Evolutionary conservation across 352 stramenopile genomes (phyloP), one percentile per base, ranked within the genome.

Genomic region (Pythium brachiatum): DNA sequence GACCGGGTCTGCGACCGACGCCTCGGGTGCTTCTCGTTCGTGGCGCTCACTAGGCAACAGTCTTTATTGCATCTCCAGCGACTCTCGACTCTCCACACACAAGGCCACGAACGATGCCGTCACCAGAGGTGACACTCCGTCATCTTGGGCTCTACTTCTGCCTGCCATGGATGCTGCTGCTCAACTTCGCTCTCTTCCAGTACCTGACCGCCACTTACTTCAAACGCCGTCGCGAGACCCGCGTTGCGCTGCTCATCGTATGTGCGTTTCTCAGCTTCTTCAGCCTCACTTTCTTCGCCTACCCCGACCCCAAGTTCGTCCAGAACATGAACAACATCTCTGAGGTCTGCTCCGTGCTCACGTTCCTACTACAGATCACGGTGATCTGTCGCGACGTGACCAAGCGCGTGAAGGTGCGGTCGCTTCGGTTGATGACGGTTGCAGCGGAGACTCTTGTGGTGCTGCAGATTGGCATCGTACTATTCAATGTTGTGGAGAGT

Each of bases 171-270:
- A 69, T 60, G 48, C 50, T 71, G 26, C 34, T 71, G 9, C 25
- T 71, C 31, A 71, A 67, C 41, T 65, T 72, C 36, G 27, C 58
- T 5, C 32, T 70, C 34, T 66, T 70, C 53, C 53, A 72, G 55
- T 65, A 72, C 47, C 60, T 72, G 27, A 46, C 46, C 27, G 43
- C 41, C 2, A 64, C 52, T 2, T 72, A 65, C 36, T 68, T 52
- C 36, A 7, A 15, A 8, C 53, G 65, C 8, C 59, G 53, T 20
- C 53, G 57, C 7, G 59, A 72, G 36, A 32, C 34, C 7, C 53
- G 46, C 16, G 55, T 64, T 0, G 21, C 18, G 26, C 39, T 71
- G n/a, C 58, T 67, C 11, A 59, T 70, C 32, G 18, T 18, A 2
- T 65, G 56, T 52, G 63, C 63, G 1, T 65, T 65, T 13, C 5